Evolutionary conservation across 805 yeast species (phyloP), one percentile per base, ranked within the genome.

Genomic region (Yueomyces sinensis): DNA sequence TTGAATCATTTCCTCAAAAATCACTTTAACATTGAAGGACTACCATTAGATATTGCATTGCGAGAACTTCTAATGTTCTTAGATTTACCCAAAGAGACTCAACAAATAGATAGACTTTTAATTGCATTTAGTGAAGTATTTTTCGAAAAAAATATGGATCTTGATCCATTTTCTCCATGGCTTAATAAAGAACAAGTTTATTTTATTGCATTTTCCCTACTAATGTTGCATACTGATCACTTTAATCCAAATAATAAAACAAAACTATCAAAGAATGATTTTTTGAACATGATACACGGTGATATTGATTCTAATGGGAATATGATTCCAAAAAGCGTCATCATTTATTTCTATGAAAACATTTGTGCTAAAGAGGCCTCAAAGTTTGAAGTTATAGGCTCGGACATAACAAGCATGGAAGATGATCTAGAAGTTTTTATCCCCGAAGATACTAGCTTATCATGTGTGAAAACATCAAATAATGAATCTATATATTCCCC

Each of bases 211-310:
- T 81, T 75, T 46, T 74, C 84, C 3, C 52, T 81, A 29, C 62
- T 81, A 31, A 74, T 81, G 66, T 57, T 81, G 23, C 89, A 81
- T 48, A 81, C 91, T 0, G 91, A 80, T 48, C 68, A 62, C 38
- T 81, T 76, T 58, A 81, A 80, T 54, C 65, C 67, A 15, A 74
- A 69, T 49, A 79, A 79, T 54, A 74, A 70, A 45, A 66, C 60
- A 36, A 81, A 81, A 50, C 78, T 81, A 82, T 56, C 74, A 9
- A 74, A 68, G 45, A 52, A 61, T 4, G 86, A 79, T 41, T 81
- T 74, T 46, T 62, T 76, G 13, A 63, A 65, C 30, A 71, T 70
- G 32, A 53, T 66, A 4, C 53, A 56, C 29, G 51, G 52, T 27
- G 63, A 60, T 40, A 37, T 37, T 3, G 44, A 47, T 15, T 49